Conservation (phyloP, 139 green algal species). For the Coccomyxa sp. region DNA sequence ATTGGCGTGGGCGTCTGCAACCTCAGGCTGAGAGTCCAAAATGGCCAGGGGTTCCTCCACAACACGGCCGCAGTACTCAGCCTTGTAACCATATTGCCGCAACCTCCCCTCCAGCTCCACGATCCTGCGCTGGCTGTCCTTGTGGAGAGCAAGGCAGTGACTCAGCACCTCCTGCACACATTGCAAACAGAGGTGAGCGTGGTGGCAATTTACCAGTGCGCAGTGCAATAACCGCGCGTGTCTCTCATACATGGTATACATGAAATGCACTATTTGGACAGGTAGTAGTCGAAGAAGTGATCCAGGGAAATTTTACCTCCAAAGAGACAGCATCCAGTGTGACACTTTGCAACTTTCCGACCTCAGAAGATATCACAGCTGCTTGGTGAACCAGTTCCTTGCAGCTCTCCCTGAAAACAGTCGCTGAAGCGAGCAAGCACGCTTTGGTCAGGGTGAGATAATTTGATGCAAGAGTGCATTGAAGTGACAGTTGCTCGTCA, state of each 20-base stretch:
- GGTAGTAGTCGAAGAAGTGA: too few species aligned
- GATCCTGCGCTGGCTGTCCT: conserved; percentile 9
- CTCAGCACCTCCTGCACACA: conserved; percentile 12
- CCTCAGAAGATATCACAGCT: background rate
- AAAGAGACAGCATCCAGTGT: conserved; percentile 20
- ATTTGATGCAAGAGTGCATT: too few species aligned
- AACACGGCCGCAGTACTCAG: background rate
- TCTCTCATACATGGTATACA: too few species aligned
- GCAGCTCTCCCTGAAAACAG: conserved; percentile 2
- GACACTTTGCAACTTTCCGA: conserved; percentile 2
- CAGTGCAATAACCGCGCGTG: too few species aligned
- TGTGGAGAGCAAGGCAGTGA: conserved; percentile 9
- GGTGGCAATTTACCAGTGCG: too few species aligned
- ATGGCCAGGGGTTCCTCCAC: background rate
- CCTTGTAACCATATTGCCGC: conserved; percentile 17
- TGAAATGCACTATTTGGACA: too few species aligned
- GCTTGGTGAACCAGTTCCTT: conserved; percentile 6
- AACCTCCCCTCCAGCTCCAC: conserved; percentile 4
- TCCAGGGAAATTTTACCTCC: background rate
- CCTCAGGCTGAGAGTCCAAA: background rate
- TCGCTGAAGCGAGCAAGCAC: background rate
- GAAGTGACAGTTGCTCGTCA: too few species aligned
- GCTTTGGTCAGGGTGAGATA: too few species aligned
- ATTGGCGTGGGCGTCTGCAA: too few species aligned
- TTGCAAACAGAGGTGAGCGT: too few species aligned